A percentile compares a stretch with the other conserved stretches of the same genome.
Conservation (phyloP, 441 rosid species). For the Macaranga tanarius region DNA sequence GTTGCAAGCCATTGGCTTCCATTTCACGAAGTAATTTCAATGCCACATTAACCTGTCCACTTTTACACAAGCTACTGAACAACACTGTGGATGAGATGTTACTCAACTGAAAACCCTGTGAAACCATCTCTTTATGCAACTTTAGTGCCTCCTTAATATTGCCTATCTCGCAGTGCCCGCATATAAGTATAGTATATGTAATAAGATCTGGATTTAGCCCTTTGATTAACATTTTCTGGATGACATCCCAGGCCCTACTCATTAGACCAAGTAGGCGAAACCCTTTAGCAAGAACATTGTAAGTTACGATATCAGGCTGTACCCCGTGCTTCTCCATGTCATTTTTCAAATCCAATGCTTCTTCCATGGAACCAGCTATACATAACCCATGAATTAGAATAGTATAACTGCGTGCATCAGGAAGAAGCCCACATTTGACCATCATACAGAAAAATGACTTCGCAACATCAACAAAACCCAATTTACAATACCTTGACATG, state of each 20-base stretch:
- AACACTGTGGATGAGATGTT: slow-evolving; percentile 46
- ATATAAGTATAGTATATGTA: slow-evolving; percentile 51
- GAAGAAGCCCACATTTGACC: slow-evolving; percentile 69
- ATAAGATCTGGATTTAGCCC: slow-evolving; percentile 58
- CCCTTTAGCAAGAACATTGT: slow-evolving; percentile 62
- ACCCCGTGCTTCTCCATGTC: slow-evolving; percentile 65
- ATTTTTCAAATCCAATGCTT: slow-evolving; percentile 54
- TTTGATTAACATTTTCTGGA: slow-evolving; percentile 44
- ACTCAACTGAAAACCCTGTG: slow-evolving; percentile 48
- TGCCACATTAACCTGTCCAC: slow-evolving; percentile 52
- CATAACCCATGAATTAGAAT: slow-evolving; percentile 76
- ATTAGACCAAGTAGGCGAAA: slow-evolving; percentile 52
- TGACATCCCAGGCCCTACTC: slow-evolving; percentile 43
- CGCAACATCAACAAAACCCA: slow-evolving; percentile 64
- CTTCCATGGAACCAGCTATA: slow-evolving; percentile 62
- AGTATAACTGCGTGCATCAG: slow-evolving; percentile 68
- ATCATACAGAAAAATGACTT: slow-evolving; percentile 64
- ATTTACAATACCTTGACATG: slow-evolving; percentile 63
- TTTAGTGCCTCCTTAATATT: slow-evolving; percentile 51
- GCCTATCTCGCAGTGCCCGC: slow-evolving; percentile 58
- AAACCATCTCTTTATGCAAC: slow-evolving; percentile 54
- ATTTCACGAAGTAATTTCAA: slow-evolving; percentile 45
- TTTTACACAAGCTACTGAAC: slow-evolving; percentile 65
- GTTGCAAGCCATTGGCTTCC: slow-evolving; percentile 47
- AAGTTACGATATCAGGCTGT: slow-evolving; percentile 69